Base-by-base conservation (phyloP, 179 eudicot genomes). In the Spergularia azorica region DNA sequence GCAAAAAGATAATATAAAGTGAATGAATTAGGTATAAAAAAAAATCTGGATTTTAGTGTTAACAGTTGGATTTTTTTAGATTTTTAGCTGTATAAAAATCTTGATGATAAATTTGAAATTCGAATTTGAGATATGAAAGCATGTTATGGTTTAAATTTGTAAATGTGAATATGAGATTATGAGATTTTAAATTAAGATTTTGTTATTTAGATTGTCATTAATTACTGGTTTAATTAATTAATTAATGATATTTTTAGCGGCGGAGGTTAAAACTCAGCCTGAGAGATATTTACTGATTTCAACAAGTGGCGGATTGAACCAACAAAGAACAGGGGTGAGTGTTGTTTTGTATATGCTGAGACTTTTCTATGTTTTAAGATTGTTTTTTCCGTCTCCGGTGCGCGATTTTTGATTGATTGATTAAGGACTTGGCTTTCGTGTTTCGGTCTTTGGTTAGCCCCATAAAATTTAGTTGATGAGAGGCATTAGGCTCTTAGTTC, bases 231-330 rank as follows among this genome's bases (percentile, higher is more conserved):
- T 11, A 0, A 63, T 21, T 2, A 54, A 12, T 6, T 50, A 2
- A 7, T 43, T 55, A 6, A 18, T 51, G 51, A 26, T n/a, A n/a
- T 52, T 14, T 55, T 58, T 65, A 89, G 97, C 82, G 79, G 89
- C 93, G 17, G 87, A 89, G 52, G 81, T 59, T 8, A 90, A 86
- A 72, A 89, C 93, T 15, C 64, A 84, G 4, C 87, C 87, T 21
- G 79, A 89, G 73, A 74, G 93, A 56, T 92, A 88, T 79, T 80
- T 92, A 76, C 59, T 91, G 79, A 87, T 91, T 71, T 91, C 90
- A 21, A 91, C 97, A 6, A 92, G 97, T 87, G 97, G 97, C 67
- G 97, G 97, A 71, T 71, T 92, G 60, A 90, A 90, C 65, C 95
- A 92, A 78, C 97, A 90, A 77, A 84, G 95, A 79, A 91, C 93